Evolutionary conservation across 2,329 filamentous ascomycete genomes (phyloP).

Genomic region (Xylariales sp.): DNA sequence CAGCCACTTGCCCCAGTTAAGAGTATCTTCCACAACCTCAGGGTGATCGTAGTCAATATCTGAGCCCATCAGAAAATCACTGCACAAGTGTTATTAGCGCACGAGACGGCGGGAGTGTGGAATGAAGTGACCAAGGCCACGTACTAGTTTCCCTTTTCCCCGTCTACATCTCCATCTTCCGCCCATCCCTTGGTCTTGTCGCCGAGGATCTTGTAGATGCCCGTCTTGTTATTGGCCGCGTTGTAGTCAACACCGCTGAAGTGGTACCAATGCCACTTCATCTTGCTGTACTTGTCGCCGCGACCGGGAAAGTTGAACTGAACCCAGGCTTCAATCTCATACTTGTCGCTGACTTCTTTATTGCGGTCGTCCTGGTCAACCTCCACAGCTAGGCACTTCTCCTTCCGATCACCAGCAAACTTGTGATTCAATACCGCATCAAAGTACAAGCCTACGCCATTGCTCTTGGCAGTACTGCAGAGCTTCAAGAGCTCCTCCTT

Average conservation of each 20-base stretch:
- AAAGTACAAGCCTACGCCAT: slow-evolving; percentile 58
- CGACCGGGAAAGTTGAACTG: slow-evolving; percentile 63
- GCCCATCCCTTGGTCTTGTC: slow-evolving; percentile 60
- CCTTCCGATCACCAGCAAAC: slow-evolving; percentile 60
- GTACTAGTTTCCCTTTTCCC: slow-evolving; percentile 51
- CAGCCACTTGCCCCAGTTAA: slow-evolving; percentile 28
- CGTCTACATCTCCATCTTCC: slow-evolving; percentile 32
- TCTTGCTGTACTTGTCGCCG: slow-evolving; percentile 50
- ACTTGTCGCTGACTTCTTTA: slow-evolving; percentile 46
- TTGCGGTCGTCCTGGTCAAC: slow-evolving; percentile 44
- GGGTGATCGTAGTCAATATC: slow-evolving; percentile 28
- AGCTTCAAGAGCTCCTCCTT: slow-evolving; percentile 57
- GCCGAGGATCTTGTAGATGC: slow-evolving; percentile 56
- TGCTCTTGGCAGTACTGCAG: slow-evolving; percentile 41
- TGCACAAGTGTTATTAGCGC: neutral
- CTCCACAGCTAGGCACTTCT: slow-evolving; percentile 55
- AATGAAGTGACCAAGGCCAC: neutral
- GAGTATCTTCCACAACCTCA: slow-evolving; percentile 24
- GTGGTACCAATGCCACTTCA: slow-evolving; percentile 64
- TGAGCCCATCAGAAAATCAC: slow-evolving; percentile 25
- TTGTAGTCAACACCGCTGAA: slow-evolving; percentile 68
- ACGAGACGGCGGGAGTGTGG: neutral
- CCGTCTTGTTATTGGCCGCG: slow-evolving; percentile 46
- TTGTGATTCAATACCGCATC: slow-evolving; percentile 72
- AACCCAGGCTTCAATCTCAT: slow-evolving; percentile 65